A percentile compares a stretch with the other conserved stretches of the same genome.
These are phyloP conservation scores for Sporobolomyces roseus DNA, from an alignment of 768 basidiomycete species.

Conservation along the genomic window DNA sequence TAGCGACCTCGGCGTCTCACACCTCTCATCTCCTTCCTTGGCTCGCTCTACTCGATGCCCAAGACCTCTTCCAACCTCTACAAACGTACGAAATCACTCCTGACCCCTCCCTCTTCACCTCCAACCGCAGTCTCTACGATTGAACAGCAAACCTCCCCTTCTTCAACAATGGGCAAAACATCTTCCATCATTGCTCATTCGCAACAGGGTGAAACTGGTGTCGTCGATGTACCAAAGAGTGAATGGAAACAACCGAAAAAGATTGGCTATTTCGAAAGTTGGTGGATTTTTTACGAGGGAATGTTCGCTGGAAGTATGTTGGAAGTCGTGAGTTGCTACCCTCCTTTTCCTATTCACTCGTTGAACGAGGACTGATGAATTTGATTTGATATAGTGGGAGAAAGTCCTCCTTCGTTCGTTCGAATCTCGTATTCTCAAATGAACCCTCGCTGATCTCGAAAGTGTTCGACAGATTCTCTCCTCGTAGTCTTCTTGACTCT, in stretches of 20 bases:
- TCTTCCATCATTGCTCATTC: neutral
- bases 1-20: neutral
- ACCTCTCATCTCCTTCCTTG: neutral
- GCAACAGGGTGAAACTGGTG: neutral
- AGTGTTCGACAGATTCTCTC: constrained; percentile 22
- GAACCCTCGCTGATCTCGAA: neutral
- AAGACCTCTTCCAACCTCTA: constrained; percentile 5
- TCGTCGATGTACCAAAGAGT: neutral
- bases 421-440: no score
- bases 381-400: constrained; percentile 22
- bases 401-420: constrained; percentile 32
- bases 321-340: constrained; percentile 15
- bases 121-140: neutral
- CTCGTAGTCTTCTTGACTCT: constrained; percentile 19
- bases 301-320: constrained; percentile 28
- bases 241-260: constrained; percentile 8
- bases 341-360: neutral
- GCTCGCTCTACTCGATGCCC: neutral
- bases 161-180: neutral
- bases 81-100: constrained; percentile 10
- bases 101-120: constrained; percentile 2
- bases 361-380: neutral
- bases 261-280: constrained; percentile 8
- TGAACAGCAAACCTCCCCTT: neutral
- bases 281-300: constrained; percentile 29